These are phyloP conservation scores for Vanderwaltozyma yarrowii DNA, from an alignment of 805 yeast species.

Conservation along the genomic window DNA sequence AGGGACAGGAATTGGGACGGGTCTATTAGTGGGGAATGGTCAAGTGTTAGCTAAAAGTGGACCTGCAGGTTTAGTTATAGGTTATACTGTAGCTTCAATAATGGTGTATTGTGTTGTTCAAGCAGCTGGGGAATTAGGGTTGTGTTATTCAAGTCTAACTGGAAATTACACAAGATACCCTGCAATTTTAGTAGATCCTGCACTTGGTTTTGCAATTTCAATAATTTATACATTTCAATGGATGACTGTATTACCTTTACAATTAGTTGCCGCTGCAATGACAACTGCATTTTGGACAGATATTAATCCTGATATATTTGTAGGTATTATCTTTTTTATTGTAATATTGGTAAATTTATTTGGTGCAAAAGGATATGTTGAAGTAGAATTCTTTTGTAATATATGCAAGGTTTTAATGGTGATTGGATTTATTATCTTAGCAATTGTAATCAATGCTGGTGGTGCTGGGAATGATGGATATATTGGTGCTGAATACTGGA, in stretches of 20 bases:
- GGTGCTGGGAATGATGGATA: slow-evolving; percentile 38
- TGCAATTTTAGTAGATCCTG: slow-evolving; percentile 41
- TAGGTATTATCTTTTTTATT: slow-evolving; percentile 20
- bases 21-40: slow-evolving; percentile 48
- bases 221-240: slow-evolving; percentile 49
- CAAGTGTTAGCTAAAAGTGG: slow-evolving; percentile 34
- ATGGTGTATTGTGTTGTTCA: slow-evolving; percentile 48
- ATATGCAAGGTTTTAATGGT: slow-evolving; percentile 36
- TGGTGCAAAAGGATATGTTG: slow-evolving; percentile 46
- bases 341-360: slow-evolving; percentile 39
- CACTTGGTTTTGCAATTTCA: slow-evolving; percentile 54
- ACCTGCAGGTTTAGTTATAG: slow-evolving; percentile 40
- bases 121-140: slow-evolving; percentile 53
- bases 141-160: slow-evolving; percentile 42
- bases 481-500: slow-evolving; percentile 38
- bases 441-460: slow-evolving; percentile 36
- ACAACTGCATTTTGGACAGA: slow-evolving; percentile 38
- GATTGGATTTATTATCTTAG: slow-evolving; percentile 40
- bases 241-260: slow-evolving; percentile 45
- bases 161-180: slow-evolving; percentile 57
- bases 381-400: slow-evolving; percentile 40
- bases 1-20: slow-evolving; percentile 79
- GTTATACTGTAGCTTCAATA: slow-evolving; percentile 43
- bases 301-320: slow-evolving; percentile 21
- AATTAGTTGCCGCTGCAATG: slow-evolving; percentile 45